Base-by-base conservation (phyloP, 2,329 filamentous ascomycete species). In the Tolypocladium ovalisporum region DNA sequence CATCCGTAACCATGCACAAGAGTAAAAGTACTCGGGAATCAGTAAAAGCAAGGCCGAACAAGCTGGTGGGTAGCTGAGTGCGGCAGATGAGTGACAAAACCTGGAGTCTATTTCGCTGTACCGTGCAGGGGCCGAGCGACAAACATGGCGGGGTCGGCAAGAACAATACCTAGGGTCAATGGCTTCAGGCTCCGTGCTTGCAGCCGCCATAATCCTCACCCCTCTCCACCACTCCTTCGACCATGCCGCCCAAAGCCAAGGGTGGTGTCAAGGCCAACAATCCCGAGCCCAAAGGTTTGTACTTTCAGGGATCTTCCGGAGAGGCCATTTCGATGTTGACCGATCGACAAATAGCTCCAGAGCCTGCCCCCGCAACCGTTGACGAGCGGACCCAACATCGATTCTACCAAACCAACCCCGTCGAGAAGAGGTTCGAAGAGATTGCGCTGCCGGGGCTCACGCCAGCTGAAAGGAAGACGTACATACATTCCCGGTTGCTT, bases 371-470 rank as follows among this genome's bases (percentile, higher is more conserved):
- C 12, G 69, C 72, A 61, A 83, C 80, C 19, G 66, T 82, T 63
- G 70, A 72, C 68, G 76, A 81, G 60, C 76, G 75, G 55, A 75
- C 75, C 61, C 68, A 71, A 58, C 71, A 77, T 58, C 75, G 74
- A 58, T 79, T 76, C 72, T 74, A 76, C 70, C 70, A 73, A 58
- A 78, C 77, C 56, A 79, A 80, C 62, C 80, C 80, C 10, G 67
- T 76, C 71, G 73, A 77, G 58, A 69, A 74, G 58, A 68, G 72
- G 36, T 69, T 75, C 62, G 74, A 77, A 59, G 68, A 77, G 60
- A 70, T 70, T 57, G 78, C 77, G 52, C 67, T 79, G 60, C 65
- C 73, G 40, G 73, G 70, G 52, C 73, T 82, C 40, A 75, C 74
- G 12, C 69, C 76, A 3, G 70, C 74, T 56, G 79, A 84, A 57